Conservation (phyloP, 805 yeast species). For the Yarrowia sp. region DNA sequence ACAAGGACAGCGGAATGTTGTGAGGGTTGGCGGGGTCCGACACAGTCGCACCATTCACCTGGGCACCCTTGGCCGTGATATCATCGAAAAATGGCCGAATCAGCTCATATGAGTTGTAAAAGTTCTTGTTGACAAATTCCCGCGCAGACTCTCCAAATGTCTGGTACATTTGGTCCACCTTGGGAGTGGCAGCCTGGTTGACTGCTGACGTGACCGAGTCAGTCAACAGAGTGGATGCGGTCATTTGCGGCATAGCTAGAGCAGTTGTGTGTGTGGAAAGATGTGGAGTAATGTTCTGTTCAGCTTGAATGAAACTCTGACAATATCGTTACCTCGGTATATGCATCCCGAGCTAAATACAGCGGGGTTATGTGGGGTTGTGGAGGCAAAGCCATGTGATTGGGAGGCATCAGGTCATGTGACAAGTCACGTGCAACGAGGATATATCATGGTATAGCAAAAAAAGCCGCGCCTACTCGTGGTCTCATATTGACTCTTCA, state of each 20-base stretch:
- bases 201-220: neutral
- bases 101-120: conserved; percentile 15
- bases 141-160: conserved; percentile 23
- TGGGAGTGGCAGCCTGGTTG: neutral
- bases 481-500: no score
- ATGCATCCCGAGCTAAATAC: neutral
- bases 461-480: no score
- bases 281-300: no score
- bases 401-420: neutral
- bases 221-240: neutral
- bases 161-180: conserved; percentile 17
- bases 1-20: neutral
- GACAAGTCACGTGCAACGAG: no score
- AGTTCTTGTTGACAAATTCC: conserved; percentile 25
- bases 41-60: neutral
- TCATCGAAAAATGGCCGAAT: conserved; percentile 25
- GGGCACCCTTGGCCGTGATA: neutral
- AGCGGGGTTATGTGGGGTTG: conserved; percentile 6
- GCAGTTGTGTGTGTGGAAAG: neutral
- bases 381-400: neutral
- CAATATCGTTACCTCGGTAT: neutral
- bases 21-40: neutral
- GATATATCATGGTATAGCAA: no score
- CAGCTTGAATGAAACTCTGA: neutral
- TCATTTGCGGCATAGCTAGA: conserved; percentile 1